These are phyloP conservation scores for Sporobolus alterniflorus DNA, from an alignment of 202 grass and related monocot genomes.

Conservation along the genomic window DNA sequence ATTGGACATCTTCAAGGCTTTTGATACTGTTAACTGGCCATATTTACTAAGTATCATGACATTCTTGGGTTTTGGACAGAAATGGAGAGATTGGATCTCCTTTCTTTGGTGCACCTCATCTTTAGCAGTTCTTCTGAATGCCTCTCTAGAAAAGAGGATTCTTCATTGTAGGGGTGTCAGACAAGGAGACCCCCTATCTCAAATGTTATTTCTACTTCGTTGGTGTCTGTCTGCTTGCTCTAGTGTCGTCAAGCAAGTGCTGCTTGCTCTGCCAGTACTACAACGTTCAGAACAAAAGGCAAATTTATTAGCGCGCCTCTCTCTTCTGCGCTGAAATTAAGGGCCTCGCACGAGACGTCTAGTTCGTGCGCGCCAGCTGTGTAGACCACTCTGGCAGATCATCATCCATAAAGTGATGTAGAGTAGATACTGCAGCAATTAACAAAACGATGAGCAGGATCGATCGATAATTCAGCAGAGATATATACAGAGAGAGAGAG, in stretches of 20 bases:
- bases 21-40: too few species aligned
- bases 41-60: too few species aligned
- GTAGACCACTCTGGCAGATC: slow-evolving; percentile 1
- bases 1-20: too few species aligned
- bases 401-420: not conserved
- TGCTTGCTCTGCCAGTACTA: not conserved
- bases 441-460: not conserved
- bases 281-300: not conserved
- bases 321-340: slow-evolving; percentile 22
- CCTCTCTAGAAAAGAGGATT: too few species aligned
- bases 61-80: too few species aligned
- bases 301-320: not conserved
- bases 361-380: slow-evolving; percentile 30
- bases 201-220: too few species aligned
- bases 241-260: not conserved
- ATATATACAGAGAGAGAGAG: too few species aligned
- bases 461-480: not conserved
- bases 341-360: slow-evolving; percentile 18
- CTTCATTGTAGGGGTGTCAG: too few species aligned
- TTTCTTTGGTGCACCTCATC: too few species aligned
- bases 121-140: too few species aligned
- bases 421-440: not conserved
- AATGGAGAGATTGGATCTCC: too few species aligned
- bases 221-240: not conserved
- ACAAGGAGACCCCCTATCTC: too few species aligned